Base-by-base conservation (phyloP, 2,329 filamentous ascomycete genomes). In the Trichoderma endophyticum region DNA sequence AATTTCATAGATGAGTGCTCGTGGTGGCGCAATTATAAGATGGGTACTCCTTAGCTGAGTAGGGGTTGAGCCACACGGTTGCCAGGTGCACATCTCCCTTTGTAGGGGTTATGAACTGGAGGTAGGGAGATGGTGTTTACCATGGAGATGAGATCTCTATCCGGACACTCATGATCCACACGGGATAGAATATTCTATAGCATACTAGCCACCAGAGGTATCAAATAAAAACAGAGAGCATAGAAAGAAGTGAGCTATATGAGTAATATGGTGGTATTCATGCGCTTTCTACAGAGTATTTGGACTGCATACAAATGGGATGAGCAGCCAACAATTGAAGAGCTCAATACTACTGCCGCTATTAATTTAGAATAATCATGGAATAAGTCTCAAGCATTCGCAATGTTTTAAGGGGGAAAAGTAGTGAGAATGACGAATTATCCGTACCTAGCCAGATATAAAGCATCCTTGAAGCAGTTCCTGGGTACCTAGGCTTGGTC, bases 61-160 rank as follows among this genome's bases (percentile, higher is more conserved):
- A 60, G 54, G 65, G 65, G 59, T 32, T 60, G 43, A 18, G 48
- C 48, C 51, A 67, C 64, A 56, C 57, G 64, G 64, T n/a, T 67
- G 36, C 30, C 12, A 36, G 28, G 30, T 26, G 24, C 21, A 32
- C 21, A 24, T 39, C 8, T 57, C 48, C 51, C 14, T 39, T 67
- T 67, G 30, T n/a, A 67, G 64, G 28, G 48, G 28, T 32, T 18
- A 65, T 65, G 11, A 43, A n/a, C 7, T 43, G 15, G 39, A 54
- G 48, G 21, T 18, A 34, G 30, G 28, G 28, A 54, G 26, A 28
- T 18, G 32, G 11, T 34, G 12, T 32, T 26, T 60, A 2, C 9
- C 43, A 34, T 60, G 48, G 34, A 26, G 30, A 34, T 26, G n/a
- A 30, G 54, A 51, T 65, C 30, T 24, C 28, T 54, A 48, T 12